phyloP scores from a whole-genome alignment of 768 basidiomycete genomes.

The Phaeolepiota aurea region DNA sequence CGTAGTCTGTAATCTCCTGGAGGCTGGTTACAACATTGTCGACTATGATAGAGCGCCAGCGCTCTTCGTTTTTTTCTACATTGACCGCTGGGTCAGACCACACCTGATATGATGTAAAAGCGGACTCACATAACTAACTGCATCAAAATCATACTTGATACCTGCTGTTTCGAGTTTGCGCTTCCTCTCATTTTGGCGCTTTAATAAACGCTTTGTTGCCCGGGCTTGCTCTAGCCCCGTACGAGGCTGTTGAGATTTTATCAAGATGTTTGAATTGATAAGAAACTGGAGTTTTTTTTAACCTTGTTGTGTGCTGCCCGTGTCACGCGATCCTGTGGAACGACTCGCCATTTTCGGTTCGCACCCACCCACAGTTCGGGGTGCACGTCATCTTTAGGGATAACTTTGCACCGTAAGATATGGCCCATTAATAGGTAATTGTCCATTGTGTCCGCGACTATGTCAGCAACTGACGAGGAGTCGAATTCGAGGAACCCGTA shows the following conservation, averaged over 20 bases:
- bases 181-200: constrained; percentile 70
- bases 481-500: constrained; percentile 96
- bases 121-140: constrained; percentile 72
- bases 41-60: not conserved
- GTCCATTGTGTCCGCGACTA: constrained; percentile 98
- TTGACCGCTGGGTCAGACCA: not conserved
- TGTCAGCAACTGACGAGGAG: constrained; percentile 81
- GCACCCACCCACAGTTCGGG: constrained; percentile 96
- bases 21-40: too few species aligned
- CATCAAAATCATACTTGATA: constrained; percentile 80
- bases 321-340: constrained; percentile 68
- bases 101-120: not conserved
- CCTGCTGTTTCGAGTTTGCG: constrained; percentile 73
- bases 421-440: constrained; percentile 96
- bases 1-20: too few species aligned
- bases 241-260: constrained; percentile 43
- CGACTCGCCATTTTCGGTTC: constrained; percentile 79
- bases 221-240: constrained; percentile 61
- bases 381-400: constrained; percentile 87
- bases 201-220: constrained; percentile 61
- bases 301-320: constrained; percentile 82
- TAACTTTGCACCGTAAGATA: constrained; percentile 82
- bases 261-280: not conserved
- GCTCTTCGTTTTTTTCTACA: constrained; percentile 15
- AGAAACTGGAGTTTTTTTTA: not conserved